Evolutionary conservation across 1,284 basidiomycete species (phyloP).

Genomic region (Tremellales sp.): DNA sequence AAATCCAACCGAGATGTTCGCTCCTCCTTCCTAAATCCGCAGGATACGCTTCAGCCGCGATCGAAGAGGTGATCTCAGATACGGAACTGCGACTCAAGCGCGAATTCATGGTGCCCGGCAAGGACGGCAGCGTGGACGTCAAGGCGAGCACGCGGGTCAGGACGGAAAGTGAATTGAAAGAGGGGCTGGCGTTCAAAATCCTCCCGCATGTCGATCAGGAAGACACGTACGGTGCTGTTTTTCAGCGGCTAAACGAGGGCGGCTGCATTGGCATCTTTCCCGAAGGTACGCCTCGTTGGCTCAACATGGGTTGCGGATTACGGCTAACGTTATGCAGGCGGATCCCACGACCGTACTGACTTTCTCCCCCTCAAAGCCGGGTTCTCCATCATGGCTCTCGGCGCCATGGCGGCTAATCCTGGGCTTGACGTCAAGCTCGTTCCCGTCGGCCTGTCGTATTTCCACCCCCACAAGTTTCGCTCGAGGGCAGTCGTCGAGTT

Average conservation of each 20-base stretch:
- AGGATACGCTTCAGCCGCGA: slow-evolving; percentile 74
- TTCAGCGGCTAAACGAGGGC: slow-evolving; percentile 77
- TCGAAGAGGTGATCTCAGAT: slow-evolving; percentile 85
- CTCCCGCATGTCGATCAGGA: slow-evolving; percentile 86
- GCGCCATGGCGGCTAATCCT: slow-evolving; percentile 91
- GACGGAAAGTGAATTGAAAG: slow-evolving; percentile 57
- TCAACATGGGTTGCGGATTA: not conserved
- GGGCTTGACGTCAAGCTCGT: slow-evolving; percentile 83
- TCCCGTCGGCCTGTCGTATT: slow-evolving; percentile 91
- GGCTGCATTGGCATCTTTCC: slow-evolving; percentile 95
- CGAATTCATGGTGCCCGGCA: slow-evolving; percentile 61
- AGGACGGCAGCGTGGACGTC: slow-evolving; percentile 55
- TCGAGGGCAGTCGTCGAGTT: slow-evolving; percentile 97
- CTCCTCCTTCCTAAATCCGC: slow-evolving; percentile 82
- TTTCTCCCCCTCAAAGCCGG: slow-evolving; percentile 92
- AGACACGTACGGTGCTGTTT: slow-evolving; percentile 93
- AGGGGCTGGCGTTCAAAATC: slow-evolving; percentile 69
- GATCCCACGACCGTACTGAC: slow-evolving; percentile 93
- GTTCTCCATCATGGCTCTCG: slow-evolving; percentile 95
- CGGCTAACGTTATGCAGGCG: slow-evolving; percentile 56
- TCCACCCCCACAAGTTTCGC: slow-evolving; percentile 91
- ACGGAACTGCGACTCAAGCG: slow-evolving; percentile 77
- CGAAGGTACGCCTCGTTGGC: slow-evolving; percentile 61
- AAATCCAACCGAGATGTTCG: slow-evolving; percentile 78
- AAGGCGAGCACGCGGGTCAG: slow-evolving; percentile 68